These are phyloP conservation scores for Hemileccinum rubropunctum DNA, from an alignment of 768 basidiomycete species.

Conservation along the genomic window DNA sequence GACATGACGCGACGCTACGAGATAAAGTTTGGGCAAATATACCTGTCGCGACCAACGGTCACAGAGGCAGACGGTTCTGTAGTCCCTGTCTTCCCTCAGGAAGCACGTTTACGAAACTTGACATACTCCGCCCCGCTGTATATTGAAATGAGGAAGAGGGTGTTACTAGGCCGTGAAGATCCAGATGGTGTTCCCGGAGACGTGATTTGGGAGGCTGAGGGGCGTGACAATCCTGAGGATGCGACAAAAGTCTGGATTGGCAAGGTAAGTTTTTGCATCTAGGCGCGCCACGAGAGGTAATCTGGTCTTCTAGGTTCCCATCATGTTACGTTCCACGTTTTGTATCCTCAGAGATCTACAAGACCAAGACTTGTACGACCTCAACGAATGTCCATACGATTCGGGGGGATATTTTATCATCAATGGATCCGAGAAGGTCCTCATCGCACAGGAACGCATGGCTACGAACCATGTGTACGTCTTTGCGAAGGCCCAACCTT, in stretches of 20 bases:
- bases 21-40: conserved; percentile 97
- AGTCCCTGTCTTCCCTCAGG: conserved; percentile 93
- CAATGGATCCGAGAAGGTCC: conserved; percentile 99
- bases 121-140: conserved; percentile 96
- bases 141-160: conserved; percentile 90
- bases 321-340: conserved; percentile 95
- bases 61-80: conserved; percentile 96
- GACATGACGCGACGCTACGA: conserved; percentile 90
- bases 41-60: conserved; percentile 90
- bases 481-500: conserved; percentile 96
- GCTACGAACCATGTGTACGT: conserved; percentile 99
- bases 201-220: conserved; percentile 71
- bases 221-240: conserved; percentile 60
- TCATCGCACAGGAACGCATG: conserved; percentile 99
- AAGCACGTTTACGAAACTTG: conserved; percentile 89
- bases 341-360: conserved; percentile 82
- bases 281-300: conserved; percentile 12
- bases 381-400: conserved; percentile 98
- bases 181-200: conserved; percentile 79
- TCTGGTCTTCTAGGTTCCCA: conserved; percentile 68
- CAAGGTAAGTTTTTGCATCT: conserved; percentile 54
- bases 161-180: conserved; percentile 77
- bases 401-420: conserved; percentile 99
- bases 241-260: conserved; percentile 91
- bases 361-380: conserved; percentile 79